Evolutionary conservation across 1,139 yeast genomes (phyloP).

Genomic region (Trichomonascaceae sp.): DNA sequence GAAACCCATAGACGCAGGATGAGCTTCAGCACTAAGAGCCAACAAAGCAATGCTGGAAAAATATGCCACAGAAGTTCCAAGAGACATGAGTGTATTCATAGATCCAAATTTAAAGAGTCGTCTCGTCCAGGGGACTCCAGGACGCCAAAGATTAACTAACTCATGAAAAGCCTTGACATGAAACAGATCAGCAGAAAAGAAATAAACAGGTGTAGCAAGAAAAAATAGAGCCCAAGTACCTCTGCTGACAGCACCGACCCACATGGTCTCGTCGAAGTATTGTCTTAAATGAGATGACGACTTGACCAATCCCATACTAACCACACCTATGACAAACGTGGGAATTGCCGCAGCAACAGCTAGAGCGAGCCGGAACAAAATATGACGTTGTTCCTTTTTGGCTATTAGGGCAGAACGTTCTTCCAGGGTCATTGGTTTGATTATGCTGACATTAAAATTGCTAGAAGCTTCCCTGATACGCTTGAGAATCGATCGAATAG

Average conservation of each 20-base stretch:
- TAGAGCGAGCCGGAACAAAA: constrained; percentile 44
- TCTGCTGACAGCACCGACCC: constrained; percentile 59
- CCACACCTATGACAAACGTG: constrained; percentile 61
- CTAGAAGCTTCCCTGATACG: constrained; percentile 45
- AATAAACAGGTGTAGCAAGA: constrained; percentile 66
- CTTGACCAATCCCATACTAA: constrained; percentile 60
- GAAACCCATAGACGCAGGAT: constrained; percentile 35
- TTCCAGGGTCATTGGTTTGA: constrained; percentile 54
- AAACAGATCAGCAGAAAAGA: constrained; percentile 68
- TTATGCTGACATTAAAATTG: constrained; percentile 47
- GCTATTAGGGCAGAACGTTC: constrained; percentile 55
- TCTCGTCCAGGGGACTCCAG: constrained; percentile 49
- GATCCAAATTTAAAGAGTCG: constrained; percentile 67
- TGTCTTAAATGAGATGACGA: constrained; percentile 37
- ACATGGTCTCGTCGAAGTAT: constrained; percentile 57
- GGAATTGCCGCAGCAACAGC: constrained; percentile 57
- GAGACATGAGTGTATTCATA: constrained; percentile 64
- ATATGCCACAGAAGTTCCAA: constrained; percentile 70
- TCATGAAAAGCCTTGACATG: constrained; percentile 63
- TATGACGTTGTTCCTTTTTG: constrained; percentile 42
- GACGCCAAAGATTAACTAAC: constrained; percentile 50
- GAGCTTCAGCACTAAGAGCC: constrained; percentile 41
- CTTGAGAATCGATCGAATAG: constrained; percentile 47
- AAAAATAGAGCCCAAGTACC: constrained; percentile 61
- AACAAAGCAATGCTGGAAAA: constrained; percentile 59